A percentile compares a stretch with the other conserved stretches of the same genome.
These are phyloP conservation scores for Ophiostoma ips DNA, from an alignment of 2,329 filamentous ascomycete species.

Conservation along the genomic window DNA sequence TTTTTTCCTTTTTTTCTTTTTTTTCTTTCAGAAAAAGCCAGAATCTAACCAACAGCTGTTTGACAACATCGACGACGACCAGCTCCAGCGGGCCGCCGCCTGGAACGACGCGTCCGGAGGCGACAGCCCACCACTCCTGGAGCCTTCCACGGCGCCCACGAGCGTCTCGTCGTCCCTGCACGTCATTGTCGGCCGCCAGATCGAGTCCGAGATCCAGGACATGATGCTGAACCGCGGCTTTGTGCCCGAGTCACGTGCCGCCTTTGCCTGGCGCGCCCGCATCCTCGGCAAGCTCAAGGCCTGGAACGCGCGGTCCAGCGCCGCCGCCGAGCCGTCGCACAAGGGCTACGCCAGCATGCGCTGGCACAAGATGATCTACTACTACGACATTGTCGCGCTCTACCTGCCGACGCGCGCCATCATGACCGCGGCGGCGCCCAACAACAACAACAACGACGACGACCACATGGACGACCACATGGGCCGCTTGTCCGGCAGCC, in stretches of 20 bases:
- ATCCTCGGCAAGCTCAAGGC: slow-evolving; percentile 17
- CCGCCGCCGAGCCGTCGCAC: slow-evolving; percentile 14
- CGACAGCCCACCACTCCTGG: background rate
- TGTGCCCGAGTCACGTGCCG: slow-evolving; percentile 12
- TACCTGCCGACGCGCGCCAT: slow-evolving; percentile 16
- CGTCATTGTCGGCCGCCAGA: slow-evolving; percentile 17
- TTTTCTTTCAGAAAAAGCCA: too few species aligned
- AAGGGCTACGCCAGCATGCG: slow-evolving; percentile 13
- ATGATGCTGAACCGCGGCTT: slow-evolving; percentile 17
- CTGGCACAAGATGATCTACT: slow-evolving; percentile 21
- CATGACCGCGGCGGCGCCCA: background rate
- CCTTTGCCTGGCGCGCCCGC: slow-evolving; percentile 15
- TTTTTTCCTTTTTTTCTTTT: too few species aligned
- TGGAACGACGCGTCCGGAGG: background rate
- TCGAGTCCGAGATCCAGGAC: slow-evolving; percentile 18
- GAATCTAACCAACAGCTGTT: slow-evolving; percentile 1
- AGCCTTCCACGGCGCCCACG: slow-evolving; percentile 10
- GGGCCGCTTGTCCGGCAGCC: slow-evolving; percentile 16
- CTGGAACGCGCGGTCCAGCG: slow-evolving; percentile 12
- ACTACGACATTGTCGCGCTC: slow-evolving; percentile 18
- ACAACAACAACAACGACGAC: background rate
- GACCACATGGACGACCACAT: slow-evolving; percentile 1
- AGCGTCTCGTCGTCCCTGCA: slow-evolving; percentile 18
- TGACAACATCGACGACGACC: slow-evolving; percentile 18
- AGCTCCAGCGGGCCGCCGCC: slow-evolving; percentile 11